These are phyloP conservation scores for Trichocomaceae sp. DNA, from an alignment of 2,329 filamentous ascomycete genomes.

Conservation along the genomic window DNA sequence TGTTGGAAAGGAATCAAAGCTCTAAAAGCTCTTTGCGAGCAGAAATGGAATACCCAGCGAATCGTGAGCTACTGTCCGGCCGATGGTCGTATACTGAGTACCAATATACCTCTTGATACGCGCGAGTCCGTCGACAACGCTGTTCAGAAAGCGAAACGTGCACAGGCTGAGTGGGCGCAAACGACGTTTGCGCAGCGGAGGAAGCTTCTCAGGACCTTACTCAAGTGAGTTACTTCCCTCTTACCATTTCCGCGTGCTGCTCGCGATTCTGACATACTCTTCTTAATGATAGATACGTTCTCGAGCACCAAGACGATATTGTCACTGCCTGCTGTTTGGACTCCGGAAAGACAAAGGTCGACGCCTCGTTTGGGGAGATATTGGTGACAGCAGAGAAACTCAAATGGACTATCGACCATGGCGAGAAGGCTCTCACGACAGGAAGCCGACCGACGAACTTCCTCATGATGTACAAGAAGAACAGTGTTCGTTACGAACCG, in stretches of 20 bases:
- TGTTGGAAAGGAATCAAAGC: not conserved
- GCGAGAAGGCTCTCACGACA: conserved; percentile 69
- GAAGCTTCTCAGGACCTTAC: conserved; percentile 71
- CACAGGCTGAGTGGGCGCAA: conserved; percentile 69
- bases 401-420: conserved; percentile 87
- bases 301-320: conserved; percentile 84
- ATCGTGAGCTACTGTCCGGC: conserved; percentile 61
- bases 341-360: conserved; percentile 92
- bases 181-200: conserved; percentile 73
- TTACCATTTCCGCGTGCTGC: not conserved
- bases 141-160: conserved; percentile 64
- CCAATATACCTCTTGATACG: conserved; percentile 60
- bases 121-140: conserved; percentile 70
- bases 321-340: conserved; percentile 81
- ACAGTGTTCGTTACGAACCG: conserved; percentile 84
- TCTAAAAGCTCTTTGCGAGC: conserved; percentile 7
- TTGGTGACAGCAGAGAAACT: conserved; percentile 90
- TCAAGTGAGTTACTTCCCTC: conserved; percentile 47
- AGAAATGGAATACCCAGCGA: conserved; percentile 35
- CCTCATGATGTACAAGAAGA: conserved; percentile 92
- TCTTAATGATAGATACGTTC: conserved; percentile 52
- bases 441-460: conserved; percentile 76
- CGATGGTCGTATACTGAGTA: conserved; percentile 73
- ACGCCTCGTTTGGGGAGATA: conserved; percentile 90
- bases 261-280: not conserved